Conservation (phyloP, 495 filamentous ascomycete genomes). For the Penicillium samsonianum region DNA sequence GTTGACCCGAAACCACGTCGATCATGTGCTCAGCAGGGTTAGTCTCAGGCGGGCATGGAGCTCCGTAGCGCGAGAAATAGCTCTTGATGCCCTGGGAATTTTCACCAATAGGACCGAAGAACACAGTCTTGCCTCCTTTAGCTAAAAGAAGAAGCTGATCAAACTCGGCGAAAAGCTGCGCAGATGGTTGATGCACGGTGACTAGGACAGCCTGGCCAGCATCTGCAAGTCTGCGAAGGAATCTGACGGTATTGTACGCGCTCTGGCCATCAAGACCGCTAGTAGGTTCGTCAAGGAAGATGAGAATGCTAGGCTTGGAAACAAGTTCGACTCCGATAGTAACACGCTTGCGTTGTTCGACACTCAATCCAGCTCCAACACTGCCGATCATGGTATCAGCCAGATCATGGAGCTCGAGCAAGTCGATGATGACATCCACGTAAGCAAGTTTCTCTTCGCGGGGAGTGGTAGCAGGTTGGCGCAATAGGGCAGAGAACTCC, state of each 20-base stretch:
- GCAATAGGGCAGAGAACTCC: slow-evolving; percentile 57
- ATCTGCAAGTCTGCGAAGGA: slow-evolving; percentile 64
- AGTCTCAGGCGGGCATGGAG: slow-evolving; percentile 67
- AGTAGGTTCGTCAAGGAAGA: slow-evolving; percentile 79
- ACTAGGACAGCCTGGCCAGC: slow-evolving; percentile 69
- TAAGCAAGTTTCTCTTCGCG: slow-evolving; percentile 60
- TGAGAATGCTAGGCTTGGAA: slow-evolving; percentile 62
- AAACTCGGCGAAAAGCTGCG: slow-evolving; percentile 71
- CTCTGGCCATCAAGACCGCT: slow-evolving; percentile 65
- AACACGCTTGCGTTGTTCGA: slow-evolving; percentile 63
- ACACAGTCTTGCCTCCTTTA: slow-evolving; percentile 67
- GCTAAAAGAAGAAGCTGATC: slow-evolving; percentile 69
- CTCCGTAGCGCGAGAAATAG: slow-evolving; percentile 80
- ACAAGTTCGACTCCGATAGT: slow-evolving; percentile 71
- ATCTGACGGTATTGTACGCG: slow-evolving; percentile 63
- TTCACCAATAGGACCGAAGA: slow-evolving; percentile 64
- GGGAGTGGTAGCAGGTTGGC: slow-evolving; percentile 53
- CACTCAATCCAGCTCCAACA: slow-evolving; percentile 52
- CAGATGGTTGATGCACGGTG: slow-evolving; percentile 76
- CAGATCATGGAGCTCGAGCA: slow-evolving; percentile 59
- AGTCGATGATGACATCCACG: slow-evolving; percentile 56
- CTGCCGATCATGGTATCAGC: slow-evolving; percentile 56
- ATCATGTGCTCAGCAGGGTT: slow-evolving; percentile 94
- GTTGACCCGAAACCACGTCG: slow-evolving; percentile 62
- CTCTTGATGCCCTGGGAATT: slow-evolving; percentile 51